phyloP scores from a whole-genome alignment of 2,329 filamentous ascomycete genomes.

The Celoporthe dispersa region DNA sequence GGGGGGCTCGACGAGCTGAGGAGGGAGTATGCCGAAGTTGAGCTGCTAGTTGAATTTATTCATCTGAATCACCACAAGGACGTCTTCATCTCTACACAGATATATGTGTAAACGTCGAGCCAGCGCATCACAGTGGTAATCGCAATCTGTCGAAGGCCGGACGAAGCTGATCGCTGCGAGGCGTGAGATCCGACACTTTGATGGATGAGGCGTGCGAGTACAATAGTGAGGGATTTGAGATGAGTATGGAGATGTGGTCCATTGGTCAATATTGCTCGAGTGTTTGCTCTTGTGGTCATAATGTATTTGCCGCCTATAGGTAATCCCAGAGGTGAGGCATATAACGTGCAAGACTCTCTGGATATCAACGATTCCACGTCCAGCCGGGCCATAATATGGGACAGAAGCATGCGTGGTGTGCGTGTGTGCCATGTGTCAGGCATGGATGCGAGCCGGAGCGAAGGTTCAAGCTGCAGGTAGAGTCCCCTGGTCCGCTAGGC shows the following conservation, averaged over 20 bases:
- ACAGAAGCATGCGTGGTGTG: conserved; percentile 10
- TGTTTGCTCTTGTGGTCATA: conserved; percentile 22
- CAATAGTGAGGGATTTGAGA: conserved; percentile 9
- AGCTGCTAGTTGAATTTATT: neutral
- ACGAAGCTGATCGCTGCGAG: conserved; percentile 12
- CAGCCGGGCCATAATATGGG: conserved; percentile 4
- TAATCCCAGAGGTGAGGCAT: conserved; percentile 20
- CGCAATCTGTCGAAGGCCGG: conserved; percentile 7
- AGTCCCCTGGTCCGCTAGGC: conserved; percentile 13
- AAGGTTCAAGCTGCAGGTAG: conserved; percentile 26
- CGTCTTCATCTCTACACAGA: conserved; percentile 8
- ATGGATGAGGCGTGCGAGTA: conserved; percentile 24
- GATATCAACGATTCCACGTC: neutral
- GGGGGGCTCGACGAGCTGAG: neutral
- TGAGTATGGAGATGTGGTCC: conserved; percentile 13
- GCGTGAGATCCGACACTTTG: conserved; percentile 23
- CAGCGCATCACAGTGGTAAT: neutral
- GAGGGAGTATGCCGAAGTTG: neutral
- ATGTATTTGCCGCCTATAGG: conserved; percentile 15
- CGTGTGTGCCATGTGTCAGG: conserved; percentile 4
- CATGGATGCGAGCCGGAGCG: conserved; percentile 11
- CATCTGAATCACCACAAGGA: conserved; percentile 2
- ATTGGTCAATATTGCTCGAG: conserved; percentile 16
- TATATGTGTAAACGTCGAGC: conserved; percentile 21
- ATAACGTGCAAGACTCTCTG: conserved; percentile 23